Evolutionary conservation across 345 rosid species (phyloP), one percentile per base, ranked within the genome.

Genomic region (Conringia planisiliqua): DNA sequence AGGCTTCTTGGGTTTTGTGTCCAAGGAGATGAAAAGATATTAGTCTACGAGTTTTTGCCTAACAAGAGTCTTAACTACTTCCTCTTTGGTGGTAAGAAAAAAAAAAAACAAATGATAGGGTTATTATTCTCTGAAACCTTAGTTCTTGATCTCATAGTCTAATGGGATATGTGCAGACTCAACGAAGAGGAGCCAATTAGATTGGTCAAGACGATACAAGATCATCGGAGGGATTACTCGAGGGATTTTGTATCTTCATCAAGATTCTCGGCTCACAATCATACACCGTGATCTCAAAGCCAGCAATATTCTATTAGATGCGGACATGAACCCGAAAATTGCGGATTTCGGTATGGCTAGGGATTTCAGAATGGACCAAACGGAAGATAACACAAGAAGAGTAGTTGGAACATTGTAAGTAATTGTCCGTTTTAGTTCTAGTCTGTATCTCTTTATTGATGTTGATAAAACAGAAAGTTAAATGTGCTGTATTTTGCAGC

Each of bases 1-100:
- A 81, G 80, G 59, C 79, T 86, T 52, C 52, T 85, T 3, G 87
- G 90, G 1, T 85, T 79, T 32, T 80, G 81, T 61, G 26, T 80
- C 36, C 50, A 82, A 46, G 80, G 77, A 68, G 83, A 76, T 0
- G 88, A 87, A 35, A 78, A 72, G 42, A 76, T 87, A 16, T 3
- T 61, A 0, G 61, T 71, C 11, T 71, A 71, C 1, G 75, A 71
- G 68, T 71, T 71, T 60, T 6, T 71, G 3, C 60, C 67, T 18
- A 71, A 60, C 75, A 71, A 61, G 52, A 71, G 75, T 27, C 75
- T 71, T 18, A 85, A 84, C 5, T 48, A 2, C 24, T 64, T 52
- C 14, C 58, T 73, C 5, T 73, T 64, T 9, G 56, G 77, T 55
- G 60, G 38, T 52, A 55, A 55, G 18, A 6, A 27, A 54, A 54